These are phyloP conservation scores for Musa balbisiana DNA, from an alignment of 202 grass and related monocot genomes.

Conservation along the genomic window DNA sequence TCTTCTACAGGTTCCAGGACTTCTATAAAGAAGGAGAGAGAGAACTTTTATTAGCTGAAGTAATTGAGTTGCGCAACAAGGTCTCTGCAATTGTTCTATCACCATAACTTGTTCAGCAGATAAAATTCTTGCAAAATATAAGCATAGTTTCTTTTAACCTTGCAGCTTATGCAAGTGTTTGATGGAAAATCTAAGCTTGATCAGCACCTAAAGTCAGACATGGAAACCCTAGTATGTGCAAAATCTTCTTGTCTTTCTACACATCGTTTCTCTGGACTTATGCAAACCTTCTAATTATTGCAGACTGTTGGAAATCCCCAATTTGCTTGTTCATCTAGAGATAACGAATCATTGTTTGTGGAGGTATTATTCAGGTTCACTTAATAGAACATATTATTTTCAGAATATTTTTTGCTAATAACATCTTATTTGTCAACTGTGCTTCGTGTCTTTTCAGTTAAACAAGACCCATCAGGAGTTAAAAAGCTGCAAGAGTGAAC, in stretches of 20 bases:
- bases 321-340: constrained; percentile 19
- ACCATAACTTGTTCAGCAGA: constrained; percentile 4
- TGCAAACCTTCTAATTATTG: constrained; percentile 6
- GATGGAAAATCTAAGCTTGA: constrained; percentile 42
- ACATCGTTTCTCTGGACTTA: constrained; percentile 13
- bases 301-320: constrained; percentile 35
- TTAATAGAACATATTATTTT: constrained; percentile 11
- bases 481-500: constrained; percentile 51
- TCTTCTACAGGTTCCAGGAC: constrained; percentile 47
- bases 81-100: constrained; percentile 24
- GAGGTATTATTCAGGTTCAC: constrained; percentile 37
- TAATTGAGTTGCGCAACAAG: constrained; percentile 71
- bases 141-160: constrained; percentile 19
- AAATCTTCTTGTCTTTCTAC: not conserved
- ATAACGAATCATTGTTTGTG: constrained; percentile 40
- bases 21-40: constrained; percentile 83
- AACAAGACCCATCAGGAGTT: constrained; percentile 49
- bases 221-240: constrained; percentile 43
- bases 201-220: constrained; percentile 33
- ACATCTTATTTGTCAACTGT: constrained; percentile 15
- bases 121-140: not conserved
- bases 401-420: constrained; percentile 5
- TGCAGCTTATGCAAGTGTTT: constrained; percentile 50
- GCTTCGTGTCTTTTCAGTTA: constrained; percentile 43
- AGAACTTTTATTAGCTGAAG: constrained; percentile 67